Percentiles rank a stretch among this genome's conserved stretches.
Evolutionary conservation across 306 rosid genomes (phyloP).

Genomic region (Delonix regia): DNA sequence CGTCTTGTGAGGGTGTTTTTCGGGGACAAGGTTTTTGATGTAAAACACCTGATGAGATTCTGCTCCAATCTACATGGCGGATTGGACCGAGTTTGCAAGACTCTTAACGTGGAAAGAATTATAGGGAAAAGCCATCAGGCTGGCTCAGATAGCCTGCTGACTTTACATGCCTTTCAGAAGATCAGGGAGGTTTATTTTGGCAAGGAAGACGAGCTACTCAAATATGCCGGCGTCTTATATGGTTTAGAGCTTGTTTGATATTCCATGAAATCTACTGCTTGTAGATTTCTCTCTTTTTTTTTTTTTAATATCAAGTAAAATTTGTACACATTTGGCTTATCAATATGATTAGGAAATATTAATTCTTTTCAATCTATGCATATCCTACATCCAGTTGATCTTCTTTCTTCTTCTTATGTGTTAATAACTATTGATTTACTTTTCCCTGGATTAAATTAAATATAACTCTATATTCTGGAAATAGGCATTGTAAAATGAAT

Average conservation of each 20-base stretch:
- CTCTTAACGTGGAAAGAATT: conserved; percentile 46
- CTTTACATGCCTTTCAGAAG: conserved; percentile 55
- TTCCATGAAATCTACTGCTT: conserved; percentile 9
- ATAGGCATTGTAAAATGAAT: not conserved
- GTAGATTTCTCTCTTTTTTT: conserved; percentile 28
- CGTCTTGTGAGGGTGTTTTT: conserved; percentile 50
- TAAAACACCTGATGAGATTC: conserved; percentile 61
- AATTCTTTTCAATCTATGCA: conserved; percentile 2
- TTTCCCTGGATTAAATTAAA: not conserved
- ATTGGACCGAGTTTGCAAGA: conserved; percentile 51
- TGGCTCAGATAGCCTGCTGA: conserved; percentile 77
- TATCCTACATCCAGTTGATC: not conserved
- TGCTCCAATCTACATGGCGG: conserved; percentile 61
- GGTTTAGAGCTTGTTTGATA: conserved; percentile 52
- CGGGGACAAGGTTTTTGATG: conserved; percentile 63
- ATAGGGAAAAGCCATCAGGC: conserved; percentile 70
- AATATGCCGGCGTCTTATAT: conserved; percentile 60
- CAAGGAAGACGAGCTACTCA: conserved; percentile 29
- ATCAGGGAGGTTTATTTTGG: conserved; percentile 45
- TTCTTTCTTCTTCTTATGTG: not conserved
- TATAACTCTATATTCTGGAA: not conserved
- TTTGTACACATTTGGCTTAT: conserved; percentile 40
- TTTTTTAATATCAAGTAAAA: conserved; percentile 21
- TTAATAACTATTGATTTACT: not conserved
- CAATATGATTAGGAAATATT: conserved; percentile 16